Evolutionary conservation across 176 grass and related monocot genomes (phyloP), one percentile per base, ranked within the genome.

Genomic region (Poa annua): DNA sequence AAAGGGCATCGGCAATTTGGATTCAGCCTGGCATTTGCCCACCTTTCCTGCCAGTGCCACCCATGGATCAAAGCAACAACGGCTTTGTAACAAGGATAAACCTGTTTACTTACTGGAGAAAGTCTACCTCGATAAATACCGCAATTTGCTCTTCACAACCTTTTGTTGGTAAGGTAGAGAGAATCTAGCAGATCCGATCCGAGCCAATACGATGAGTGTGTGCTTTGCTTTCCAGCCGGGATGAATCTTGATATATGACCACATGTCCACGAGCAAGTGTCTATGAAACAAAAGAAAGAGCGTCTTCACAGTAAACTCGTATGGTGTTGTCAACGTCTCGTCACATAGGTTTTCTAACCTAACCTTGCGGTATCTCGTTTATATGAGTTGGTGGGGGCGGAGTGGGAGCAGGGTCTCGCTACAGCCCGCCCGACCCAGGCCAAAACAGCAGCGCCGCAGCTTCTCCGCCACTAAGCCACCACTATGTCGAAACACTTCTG

Each of bases 1-100:
- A 79, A 79, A 79, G 59, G 16, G 24, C 41, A 14, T 64, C 59
- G 77, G 59, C 59, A 64, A 64, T 65, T 65, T 3, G 77, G 76
- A 79, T 47, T 64, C 76, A 48, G 54, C 24, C 5, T 10, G 68
- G 63, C 33, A 36, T 66, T 66, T 7, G 48, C 24, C 19, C 32
- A 29, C 33, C 15, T 3, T 66, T 17, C 63, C 63, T 66, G 63
- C 63, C 63, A 66, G 33, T 66, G 63, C 63, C 63, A 66, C 32
- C 63, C 63, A 66, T 66, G 62, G 32, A 35, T 68, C 17, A 68
- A 68, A 38, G 32, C 32, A 35, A 42, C 66, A 69, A 42, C 35
- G 35, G 35, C 3, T 36, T 36, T 5, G 1, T 7, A 41, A 42
- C 41, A 42, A 42, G 2, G 41, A 42, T 8, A 10, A 10, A 45